Evolutionary conservation across 257 asterid species (phyloP).

Genomic region (Verbena officinalis): DNA sequence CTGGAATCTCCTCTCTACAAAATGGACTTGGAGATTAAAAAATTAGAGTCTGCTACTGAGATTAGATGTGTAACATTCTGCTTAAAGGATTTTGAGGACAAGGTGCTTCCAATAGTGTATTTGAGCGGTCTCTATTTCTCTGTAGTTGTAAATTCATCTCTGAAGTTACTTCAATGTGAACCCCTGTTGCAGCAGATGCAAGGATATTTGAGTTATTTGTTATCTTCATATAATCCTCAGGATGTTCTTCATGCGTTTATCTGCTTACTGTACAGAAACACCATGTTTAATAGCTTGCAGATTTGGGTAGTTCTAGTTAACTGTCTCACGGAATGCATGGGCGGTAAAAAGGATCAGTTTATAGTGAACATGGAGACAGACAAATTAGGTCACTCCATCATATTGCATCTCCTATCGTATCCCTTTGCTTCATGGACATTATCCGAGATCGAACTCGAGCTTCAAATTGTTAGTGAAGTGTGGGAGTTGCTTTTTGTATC

Average conservation of each 20-base stretch:
- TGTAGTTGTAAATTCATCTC: slow-evolving; percentile 43
- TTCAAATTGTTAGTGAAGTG: slow-evolving; percentile 41
- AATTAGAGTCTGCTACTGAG: slow-evolving; percentile 37
- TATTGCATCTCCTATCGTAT: slow-evolving; percentile 53
- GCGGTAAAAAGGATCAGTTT: slow-evolving; percentile 32
- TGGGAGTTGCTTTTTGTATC: slow-evolving; percentile 61
- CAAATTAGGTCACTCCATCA: slow-evolving; percentile 38
- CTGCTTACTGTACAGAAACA: slow-evolving; percentile 46
- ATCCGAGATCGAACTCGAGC: slow-evolving; percentile 37
- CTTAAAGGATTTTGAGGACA: slow-evolving; percentile 44
- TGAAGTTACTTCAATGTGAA: slow-evolving; percentile 41
- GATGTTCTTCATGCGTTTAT: slow-evolving; percentile 55
- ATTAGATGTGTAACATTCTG: slow-evolving; percentile 31
- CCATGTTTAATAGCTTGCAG: slow-evolving; percentile 34
- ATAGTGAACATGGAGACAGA: slow-evolving; percentile 40
- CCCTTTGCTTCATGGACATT: slow-evolving; percentile 56
- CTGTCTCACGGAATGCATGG: slow-evolving; percentile 50
- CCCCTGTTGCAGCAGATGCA: slow-evolving; percentile 39
- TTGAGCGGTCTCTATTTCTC: slow-evolving; percentile 51
- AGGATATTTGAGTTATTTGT: slow-evolving; percentile 44
- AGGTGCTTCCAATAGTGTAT: slow-evolving; percentile 57
- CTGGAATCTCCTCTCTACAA: slow-evolving; percentile 74
- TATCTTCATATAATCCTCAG: slow-evolving; percentile 48
- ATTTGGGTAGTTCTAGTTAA: slow-evolving; percentile 61
- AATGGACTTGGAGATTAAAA: slow-evolving; percentile 46